Evolutionary conservation across 169 alveolate species (phyloP), one percentile per base, ranked within the genome.

Genomic region (Cryptosporidium meleagridis): DNA sequence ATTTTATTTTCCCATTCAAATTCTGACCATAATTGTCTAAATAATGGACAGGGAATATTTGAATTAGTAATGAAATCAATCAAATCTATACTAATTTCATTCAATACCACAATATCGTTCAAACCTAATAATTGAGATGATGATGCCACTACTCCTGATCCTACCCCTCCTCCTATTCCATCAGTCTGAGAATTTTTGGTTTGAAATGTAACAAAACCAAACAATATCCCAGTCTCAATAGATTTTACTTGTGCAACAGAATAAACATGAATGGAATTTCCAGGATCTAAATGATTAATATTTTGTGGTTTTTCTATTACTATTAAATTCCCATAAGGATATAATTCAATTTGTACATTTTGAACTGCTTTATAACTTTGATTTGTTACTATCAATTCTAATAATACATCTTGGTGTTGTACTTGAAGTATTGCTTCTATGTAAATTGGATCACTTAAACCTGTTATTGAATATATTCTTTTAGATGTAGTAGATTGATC

Each of bases 1-100:
- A 95, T 95, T 75, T 93, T 96, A 87, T 96, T 96, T 91, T 98
- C 99, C 99, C 99, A 98, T 85, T 97, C 98, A 89, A 96, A 97
- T 53, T 96, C 98, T 33, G 97, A 95, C 99, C 99, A 98, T 91
- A 94, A 92, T 70, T 95, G 92, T 53, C 99, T 97, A 86, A 97
- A 97, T 58, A 95, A 92, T 44, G 92, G 92, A 31, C 97, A 95
- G 16, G 96, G 93, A 29, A 97, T 95, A 58, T 94, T 94, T 26
- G 96, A 96, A 26, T 97, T 97, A 10, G 87, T 58, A 2, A 97
- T 92, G 69, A 94, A 96, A 67, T 97, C 98, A 41, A 95, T 95
- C 71, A 97, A 86, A 58, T 96, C 97, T 8, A 97, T 94, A 51
- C 75, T 75, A 12, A 97, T 94, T 69, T 97, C 98, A 75, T 95